These are phyloP conservation scores for Ophiosphaerella korrae DNA, from an alignment of 2,329 filamentous ascomycete genomes.

Conservation along the genomic window DNA sequence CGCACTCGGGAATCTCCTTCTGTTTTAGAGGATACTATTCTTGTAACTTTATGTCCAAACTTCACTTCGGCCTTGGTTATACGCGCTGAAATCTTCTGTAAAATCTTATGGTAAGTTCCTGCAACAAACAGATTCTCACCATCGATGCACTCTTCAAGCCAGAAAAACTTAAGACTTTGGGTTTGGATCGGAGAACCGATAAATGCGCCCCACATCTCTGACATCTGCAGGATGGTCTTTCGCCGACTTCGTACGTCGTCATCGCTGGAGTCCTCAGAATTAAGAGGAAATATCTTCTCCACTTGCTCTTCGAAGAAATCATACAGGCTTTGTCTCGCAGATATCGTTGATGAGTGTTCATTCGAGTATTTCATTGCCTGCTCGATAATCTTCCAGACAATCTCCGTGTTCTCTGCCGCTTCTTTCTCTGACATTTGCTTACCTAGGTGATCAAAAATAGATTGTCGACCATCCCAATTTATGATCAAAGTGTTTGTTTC, in stretches of 20 bases:
- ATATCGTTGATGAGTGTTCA: conserved; percentile 58
- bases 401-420: conserved; percentile 48
- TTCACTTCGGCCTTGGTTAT: conserved; percentile 62
- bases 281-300: conserved; percentile 46
- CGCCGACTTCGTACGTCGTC: conserved; percentile 52
- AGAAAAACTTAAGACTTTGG: conserved; percentile 77
- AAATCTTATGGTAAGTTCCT: conserved; percentile 64
- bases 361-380: conserved; percentile 72
- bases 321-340: conserved; percentile 58
- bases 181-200: conserved; percentile 67
- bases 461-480: conserved; percentile 60
- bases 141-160: conserved; percentile 78
- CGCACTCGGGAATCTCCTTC: conserved; percentile 26
- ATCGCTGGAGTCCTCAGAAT: conserved; percentile 30
- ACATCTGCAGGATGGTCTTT: conserved; percentile 58
- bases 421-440: conserved; percentile 53
- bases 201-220: conserved; percentile 73
- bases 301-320: conserved; percentile 62
- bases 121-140: conserved; percentile 69
- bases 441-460: conserved; percentile 64
- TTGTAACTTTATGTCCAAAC: conserved; percentile 54
- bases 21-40: conserved; percentile 41
- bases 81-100: conserved; percentile 64
- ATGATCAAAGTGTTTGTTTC: conserved; percentile 62
- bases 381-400: conserved; percentile 72